phyloP scores from a whole-genome alignment of 2,329 filamentous ascomycete genomes.

The Akanthomyces lecanii region DNA sequence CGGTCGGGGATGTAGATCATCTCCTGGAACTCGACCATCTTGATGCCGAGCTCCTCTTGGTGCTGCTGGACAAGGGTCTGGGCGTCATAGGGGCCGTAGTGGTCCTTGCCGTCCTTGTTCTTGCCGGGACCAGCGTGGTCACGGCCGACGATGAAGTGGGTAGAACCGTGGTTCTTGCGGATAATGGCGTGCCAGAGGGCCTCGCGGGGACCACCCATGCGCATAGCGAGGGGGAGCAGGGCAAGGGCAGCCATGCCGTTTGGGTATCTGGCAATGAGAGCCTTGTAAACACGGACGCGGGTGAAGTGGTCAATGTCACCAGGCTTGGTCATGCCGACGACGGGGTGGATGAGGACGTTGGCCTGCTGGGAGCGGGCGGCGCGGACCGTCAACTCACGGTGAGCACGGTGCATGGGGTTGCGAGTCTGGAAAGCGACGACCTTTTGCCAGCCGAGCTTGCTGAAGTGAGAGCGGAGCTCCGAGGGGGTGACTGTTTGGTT shows the following conservation, averaged over 20 bases:
- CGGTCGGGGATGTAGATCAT: slow-evolving; percentile 98
- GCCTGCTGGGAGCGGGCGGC: slow-evolving; percentile 93
- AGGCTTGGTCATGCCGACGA: slow-evolving; percentile 97
- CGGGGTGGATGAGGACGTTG: slow-evolving; percentile 98
- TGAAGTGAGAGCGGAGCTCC: slow-evolving; percentile 92
- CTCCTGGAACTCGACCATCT: slow-evolving; percentile 99
- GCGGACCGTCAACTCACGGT: slow-evolving; percentile 95
- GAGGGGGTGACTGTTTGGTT: slow-evolving; percentile 70
- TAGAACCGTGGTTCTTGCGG: slow-evolving; percentile 98
- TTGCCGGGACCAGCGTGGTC: slow-evolving; percentile 97
- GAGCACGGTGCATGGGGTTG: slow-evolving; percentile 99
- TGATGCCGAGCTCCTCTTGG: slow-evolving; percentile 92
- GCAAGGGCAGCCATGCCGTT: slow-evolving; percentile 98
- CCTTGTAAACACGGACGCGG: slow-evolving; percentile 97
- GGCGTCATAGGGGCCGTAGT: slow-evolving; percentile 97
- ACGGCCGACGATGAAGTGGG: slow-evolving; percentile 98
- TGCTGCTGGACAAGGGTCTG: slow-evolving; percentile 96
- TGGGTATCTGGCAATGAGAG: slow-evolving; percentile 90
- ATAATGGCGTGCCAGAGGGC: slow-evolving; percentile 99
- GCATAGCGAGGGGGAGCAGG: slow-evolving; percentile 93
- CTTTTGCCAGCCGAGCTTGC: slow-evolving; percentile 97
- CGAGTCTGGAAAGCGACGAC: slow-evolving; percentile 99
- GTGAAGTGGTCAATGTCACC: slow-evolving; percentile 99
- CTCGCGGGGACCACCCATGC: slow-evolving; percentile 97
- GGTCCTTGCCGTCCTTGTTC: slow-evolving; percentile 94